phyloP scores from a whole-genome alignment of 148 eudicot species.

The Vaccinium vitisidaea region DNA sequence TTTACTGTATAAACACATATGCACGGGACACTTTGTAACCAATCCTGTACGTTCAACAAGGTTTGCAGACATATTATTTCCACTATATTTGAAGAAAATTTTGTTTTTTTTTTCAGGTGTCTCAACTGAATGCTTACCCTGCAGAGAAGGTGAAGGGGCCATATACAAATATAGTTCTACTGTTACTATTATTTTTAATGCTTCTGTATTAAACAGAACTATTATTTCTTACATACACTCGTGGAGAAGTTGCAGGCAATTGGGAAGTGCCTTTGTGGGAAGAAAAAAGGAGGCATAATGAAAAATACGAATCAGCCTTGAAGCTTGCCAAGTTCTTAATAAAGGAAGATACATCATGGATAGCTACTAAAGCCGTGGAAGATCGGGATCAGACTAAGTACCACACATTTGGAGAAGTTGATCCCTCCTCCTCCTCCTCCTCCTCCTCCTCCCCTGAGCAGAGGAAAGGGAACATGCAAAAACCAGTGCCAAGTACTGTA shows the following conservation, averaged over 20 bases:
- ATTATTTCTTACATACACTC: not conserved
- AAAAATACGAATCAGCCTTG: not conserved
- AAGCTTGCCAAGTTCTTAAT: not conserved
- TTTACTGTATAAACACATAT: not conserved
- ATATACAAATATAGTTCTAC: not conserved
- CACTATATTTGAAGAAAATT: not conserved
- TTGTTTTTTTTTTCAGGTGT: not conserved
- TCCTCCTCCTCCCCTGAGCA: not conserved
- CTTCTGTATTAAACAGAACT: not conserved
- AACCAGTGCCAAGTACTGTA: not conserved
- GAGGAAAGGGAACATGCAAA: not conserved
- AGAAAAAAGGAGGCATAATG: not conserved
- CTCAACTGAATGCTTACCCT: not conserved
- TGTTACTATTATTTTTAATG: not conserved
- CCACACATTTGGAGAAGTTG: not conserved
- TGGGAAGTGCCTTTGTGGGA: not conserved
- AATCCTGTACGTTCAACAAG: not conserved
- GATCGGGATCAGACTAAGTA: not conserved
- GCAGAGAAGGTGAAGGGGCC: not conserved
- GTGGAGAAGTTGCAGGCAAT: not conserved
- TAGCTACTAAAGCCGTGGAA: not conserved
- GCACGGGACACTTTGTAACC: not conserved
- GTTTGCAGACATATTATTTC: not conserved
- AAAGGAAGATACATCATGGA: conserved; percentile 9
- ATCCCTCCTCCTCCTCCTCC: too few species aligned